Percentiles rank a stretch among this genome's conserved stretches.
Evolutionary conservation across 2,329 filamentous ascomycete genomes (phyloP).

Genomic region (Fusarium chuoi): DNA sequence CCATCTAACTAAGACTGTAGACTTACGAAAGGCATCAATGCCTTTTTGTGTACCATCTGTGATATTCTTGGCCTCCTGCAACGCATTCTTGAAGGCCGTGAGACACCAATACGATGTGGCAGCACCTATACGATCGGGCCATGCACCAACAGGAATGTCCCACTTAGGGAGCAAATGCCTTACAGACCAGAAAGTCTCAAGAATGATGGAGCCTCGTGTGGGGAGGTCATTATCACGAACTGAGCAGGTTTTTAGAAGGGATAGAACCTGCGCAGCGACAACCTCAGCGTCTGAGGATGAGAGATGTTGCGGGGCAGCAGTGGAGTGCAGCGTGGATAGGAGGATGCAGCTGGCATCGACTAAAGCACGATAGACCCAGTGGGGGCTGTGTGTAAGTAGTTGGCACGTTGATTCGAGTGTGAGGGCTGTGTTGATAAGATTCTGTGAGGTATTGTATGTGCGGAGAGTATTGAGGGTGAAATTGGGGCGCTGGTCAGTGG

Average conservation of each 20-base stretch:
- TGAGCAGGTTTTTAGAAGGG: constrained; percentile 54
- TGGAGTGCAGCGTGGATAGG: constrained; percentile 58
- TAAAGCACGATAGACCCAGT: constrained; percentile 60
- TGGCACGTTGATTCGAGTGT: constrained; percentile 54
- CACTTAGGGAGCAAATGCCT: constrained; percentile 51
- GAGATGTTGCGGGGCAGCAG: constrained; percentile 50
- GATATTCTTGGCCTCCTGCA: constrained; percentile 52
- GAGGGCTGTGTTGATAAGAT: constrained; percentile 55
- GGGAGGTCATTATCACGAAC: constrained; percentile 62
- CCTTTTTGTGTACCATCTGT: constrained; percentile 46
- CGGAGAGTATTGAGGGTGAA: constrained; percentile 59
- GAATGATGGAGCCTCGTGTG: constrained; percentile 55
- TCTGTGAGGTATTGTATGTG: constrained; percentile 59
- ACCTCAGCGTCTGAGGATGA: constrained; percentile 45
- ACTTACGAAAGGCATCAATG: constrained; percentile 47
- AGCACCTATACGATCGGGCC: constrained; percentile 59
- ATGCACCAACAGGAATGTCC: constrained; percentile 55
- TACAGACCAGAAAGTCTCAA: constrained; percentile 61
- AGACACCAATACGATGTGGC: constrained; percentile 63
- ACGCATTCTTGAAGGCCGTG: constrained; percentile 55
- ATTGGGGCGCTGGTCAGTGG: constrained; percentile 50
- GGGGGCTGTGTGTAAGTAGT: constrained; percentile 59
- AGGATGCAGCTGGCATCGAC: constrained; percentile 59
- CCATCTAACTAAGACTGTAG: too few relatives aligned
- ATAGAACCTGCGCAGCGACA: constrained; percentile 48